Percentiles rank a stretch among this genome's conserved stretches.
These are phyloP conservation scores for Fennellomyces sp. DNA, from an alignment of 371 early-diverging fungal species.

Conservation along the genomic window DNA sequence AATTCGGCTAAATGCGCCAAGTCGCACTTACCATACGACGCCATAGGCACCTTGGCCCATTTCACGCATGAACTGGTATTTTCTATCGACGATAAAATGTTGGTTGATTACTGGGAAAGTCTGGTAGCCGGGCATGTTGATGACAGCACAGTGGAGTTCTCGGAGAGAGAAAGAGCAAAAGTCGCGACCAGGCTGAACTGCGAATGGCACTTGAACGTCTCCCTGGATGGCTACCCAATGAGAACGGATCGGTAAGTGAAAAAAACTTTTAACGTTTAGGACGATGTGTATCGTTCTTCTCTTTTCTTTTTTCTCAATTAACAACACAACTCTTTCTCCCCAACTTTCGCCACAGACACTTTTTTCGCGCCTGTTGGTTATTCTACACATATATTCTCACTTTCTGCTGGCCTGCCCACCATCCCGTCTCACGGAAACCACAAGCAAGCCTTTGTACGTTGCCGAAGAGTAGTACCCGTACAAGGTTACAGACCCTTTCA, in stretches of 20 bases:
- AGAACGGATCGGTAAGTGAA: neutral
- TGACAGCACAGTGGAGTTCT: neutral
- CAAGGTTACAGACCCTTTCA: conserved; percentile 24
- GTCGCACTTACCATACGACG: conserved; percentile 23
- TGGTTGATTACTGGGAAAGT: conserved; percentile 72
- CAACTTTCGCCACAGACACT: neutral
- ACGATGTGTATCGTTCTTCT: neutral
- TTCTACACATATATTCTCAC: conserved; percentile 2
- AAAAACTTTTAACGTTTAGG: neutral
- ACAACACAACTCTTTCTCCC: neutral
- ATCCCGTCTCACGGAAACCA: conserved; percentile 16
- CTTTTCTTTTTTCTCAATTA: neutral
- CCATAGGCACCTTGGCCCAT: conserved; percentile 94
- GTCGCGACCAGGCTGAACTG: too few relatives aligned
- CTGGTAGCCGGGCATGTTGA: conserved; percentile 48
- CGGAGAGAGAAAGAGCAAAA: neutral
- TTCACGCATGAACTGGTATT: conserved; percentile 83
- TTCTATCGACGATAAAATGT: conserved; percentile 71
- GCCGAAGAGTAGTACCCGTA: conserved; percentile 18
- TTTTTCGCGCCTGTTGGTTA: conserved; percentile 4
- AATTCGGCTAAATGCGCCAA: too few relatives aligned
- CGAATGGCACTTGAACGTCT: neutral
- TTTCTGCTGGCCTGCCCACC: conserved; percentile 20
- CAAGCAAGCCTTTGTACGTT: conserved; percentile 14
- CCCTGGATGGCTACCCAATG: neutral